Evolutionary conservation across 2,329 filamentous ascomycete genomes (phyloP).

Genomic region (Exophiala aquamarina): DNA sequence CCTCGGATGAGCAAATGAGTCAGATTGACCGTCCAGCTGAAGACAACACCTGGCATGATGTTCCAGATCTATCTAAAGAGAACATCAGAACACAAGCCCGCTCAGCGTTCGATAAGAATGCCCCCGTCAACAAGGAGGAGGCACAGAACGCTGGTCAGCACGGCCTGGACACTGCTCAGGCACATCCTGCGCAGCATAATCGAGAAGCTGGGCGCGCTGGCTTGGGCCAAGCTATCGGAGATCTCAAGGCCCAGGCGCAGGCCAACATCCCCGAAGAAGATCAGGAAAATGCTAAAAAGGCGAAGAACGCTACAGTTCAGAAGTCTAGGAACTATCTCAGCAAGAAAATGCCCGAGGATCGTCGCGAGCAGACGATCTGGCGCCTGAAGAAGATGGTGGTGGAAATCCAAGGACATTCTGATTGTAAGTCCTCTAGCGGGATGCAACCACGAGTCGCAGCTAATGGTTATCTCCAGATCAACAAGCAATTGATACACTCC

Average conservation of each 20-base stretch:
- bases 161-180: conserved; percentile 55
- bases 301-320: conserved; percentile 40
- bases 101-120: conserved; percentile 56
- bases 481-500: conserved; percentile 82
- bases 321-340: conserved; percentile 72
- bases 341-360: conserved; percentile 87
- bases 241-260: conserved; percentile 57
- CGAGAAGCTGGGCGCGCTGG: conserved; percentile 38
- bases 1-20: conserved; percentile 71
- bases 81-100: conserved; percentile 69
- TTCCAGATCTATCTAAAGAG: conserved; percentile 71
- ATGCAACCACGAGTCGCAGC: conserved; percentile 29
- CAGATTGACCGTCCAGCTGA: conserved; percentile 82
- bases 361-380: conserved; percentile 87
- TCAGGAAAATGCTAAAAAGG: conserved; percentile 40
- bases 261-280: conserved; percentile 66
- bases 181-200: conserved; percentile 33
- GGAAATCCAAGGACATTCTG: conserved; percentile 91
- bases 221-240: conserved; percentile 33
- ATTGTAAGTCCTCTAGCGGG: conserved; percentile 58
- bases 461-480: conserved; percentile 56
- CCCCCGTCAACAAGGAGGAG: conserved; percentile 58
- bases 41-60: conserved; percentile 92
- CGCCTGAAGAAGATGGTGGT: conserved; percentile 97
- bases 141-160: conserved; percentile 55